Evolutionary conservation across 495 filamentous ascomycete species (phyloP).

Genomic region (Glonium stellatum): DNA sequence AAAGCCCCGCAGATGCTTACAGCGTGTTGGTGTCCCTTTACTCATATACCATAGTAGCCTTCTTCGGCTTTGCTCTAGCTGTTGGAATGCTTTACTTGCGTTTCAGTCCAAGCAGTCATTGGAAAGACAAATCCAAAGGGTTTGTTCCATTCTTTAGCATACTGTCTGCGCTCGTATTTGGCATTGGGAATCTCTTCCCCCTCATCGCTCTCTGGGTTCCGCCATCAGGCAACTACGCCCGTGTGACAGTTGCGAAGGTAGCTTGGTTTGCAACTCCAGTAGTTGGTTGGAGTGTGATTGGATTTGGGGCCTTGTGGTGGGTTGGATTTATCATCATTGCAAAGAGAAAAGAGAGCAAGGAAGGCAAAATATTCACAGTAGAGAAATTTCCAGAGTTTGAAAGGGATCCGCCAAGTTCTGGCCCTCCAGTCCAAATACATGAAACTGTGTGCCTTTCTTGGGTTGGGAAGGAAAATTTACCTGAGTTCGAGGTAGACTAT

Average conservation of each 20-base stretch:
- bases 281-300: slow-evolving; percentile 2
- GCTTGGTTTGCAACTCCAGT: not conserved
- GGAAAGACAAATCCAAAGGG: too few relatives aligned
- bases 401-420: slow-evolving; percentile 2
- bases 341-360: not conserved
- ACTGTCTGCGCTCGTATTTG: slow-evolving; percentile 7
- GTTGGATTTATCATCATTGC: slow-evolving; percentile 5
- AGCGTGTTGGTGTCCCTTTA: slow-evolving; percentile 2
- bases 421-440: slow-evolving; percentile 6
- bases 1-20: slow-evolving; percentile 11
- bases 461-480: slow-evolving; percentile 15
- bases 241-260: not conserved
- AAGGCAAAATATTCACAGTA: slow-evolving; percentile 1
- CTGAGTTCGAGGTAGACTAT: too few relatives aligned
- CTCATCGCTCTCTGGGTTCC: slow-evolving; percentile 15
- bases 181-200: slow-evolving; percentile 10
- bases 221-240: not conserved
- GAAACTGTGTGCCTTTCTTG: slow-evolving; percentile 14
- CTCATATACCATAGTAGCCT: slow-evolving; percentile 2
- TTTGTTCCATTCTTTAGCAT: slow-evolving; percentile 8
- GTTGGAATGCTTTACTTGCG: too few relatives aligned
- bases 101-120: too few relatives aligned
- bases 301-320: slow-evolving; percentile 1
- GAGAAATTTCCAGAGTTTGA: slow-evolving; percentile 10
- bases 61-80: slow-evolving; percentile 11